These are phyloP conservation scores for Flaveria robusta DNA, from an alignment of 129 eudicot genomes.

Conservation along the genomic window DNA sequence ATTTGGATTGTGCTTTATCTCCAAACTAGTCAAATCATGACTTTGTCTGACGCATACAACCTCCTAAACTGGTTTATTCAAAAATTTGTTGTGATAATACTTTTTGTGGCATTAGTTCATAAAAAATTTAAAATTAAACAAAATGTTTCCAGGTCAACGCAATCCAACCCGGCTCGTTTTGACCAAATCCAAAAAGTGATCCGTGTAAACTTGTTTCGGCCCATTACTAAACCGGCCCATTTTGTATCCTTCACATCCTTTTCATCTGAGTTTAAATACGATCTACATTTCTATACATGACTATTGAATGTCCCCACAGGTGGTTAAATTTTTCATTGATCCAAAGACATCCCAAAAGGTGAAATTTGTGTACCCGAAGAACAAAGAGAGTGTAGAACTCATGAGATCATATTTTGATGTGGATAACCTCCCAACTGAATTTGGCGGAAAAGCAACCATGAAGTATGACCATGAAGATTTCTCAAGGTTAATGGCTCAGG, in stretches of 20 bases:
- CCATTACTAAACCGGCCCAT: background rate
- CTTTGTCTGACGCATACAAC: background rate
- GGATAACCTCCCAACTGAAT: conserved; percentile 86
- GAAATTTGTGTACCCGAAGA: conserved; percentile 76
- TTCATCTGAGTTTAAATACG: background rate
- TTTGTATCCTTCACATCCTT: background rate
- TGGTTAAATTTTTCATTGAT: conserved; percentile 75
- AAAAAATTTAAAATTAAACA: background rate
- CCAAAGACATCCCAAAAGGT: conserved; percentile 70
- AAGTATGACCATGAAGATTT: conserved; percentile 89
- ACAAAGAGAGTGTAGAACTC: conserved; percentile 71
- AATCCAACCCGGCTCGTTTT: background rate
- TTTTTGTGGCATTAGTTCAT: background rate
- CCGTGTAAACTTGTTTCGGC: background rate
- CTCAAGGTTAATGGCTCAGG: conserved; percentile 82
- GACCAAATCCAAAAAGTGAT: background rate
- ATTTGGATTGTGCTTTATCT: background rate
- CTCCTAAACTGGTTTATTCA: background rate
- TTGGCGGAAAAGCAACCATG: conserved; percentile 81
- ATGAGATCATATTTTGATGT: conserved; percentile 75
- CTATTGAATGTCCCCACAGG: conserved; percentile 34
- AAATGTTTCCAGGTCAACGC: background rate
- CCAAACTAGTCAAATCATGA: background rate
- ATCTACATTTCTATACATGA: background rate
- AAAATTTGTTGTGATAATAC: background rate